Base-by-base conservation (phyloP, 805 yeast genomes). In the Lipomyces sp. region DNA sequence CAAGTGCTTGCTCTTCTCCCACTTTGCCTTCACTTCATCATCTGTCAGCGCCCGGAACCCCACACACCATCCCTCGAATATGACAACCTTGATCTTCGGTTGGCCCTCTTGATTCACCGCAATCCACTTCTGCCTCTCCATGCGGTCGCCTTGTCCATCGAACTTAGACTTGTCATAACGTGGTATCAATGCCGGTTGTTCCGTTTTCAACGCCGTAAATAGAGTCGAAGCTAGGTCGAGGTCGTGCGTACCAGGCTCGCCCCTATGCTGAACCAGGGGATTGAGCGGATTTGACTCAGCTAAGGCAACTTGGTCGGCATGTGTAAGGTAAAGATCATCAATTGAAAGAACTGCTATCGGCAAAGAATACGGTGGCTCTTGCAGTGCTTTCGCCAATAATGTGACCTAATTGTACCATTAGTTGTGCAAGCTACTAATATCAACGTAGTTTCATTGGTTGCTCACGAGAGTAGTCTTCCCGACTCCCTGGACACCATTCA, bases 221-320 rank as follows among this genome's bases (percentile, higher is more conserved):
- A 65, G 57, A 4, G 82, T 76, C 5, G 69, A 57, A 24, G 75
- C 75, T 32, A 89, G 73, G 0, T 70, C 71, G 18, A 90, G 73
- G 74, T 94, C 98, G 76, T 94, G 99, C 0, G 98, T 94, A 0
- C 98, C 98, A 0, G 98, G 98, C 15, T 90, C 81, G 0, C 98
- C 98, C 33, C 98, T 80, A 2, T 97, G 97, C 65, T 81, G 84
- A 18, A 91, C 73, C 57, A 94, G 78, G 45, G 77, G 75, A 74
- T 90, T 90, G 13, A 77, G 82, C 0, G 80, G 74, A 66, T 80
- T 77, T 13, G 66, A 62, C 4, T 68, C 50, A 1, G 84, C 82
- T 32, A 92, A 74, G 39, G 67, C 65, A 33, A 64, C 66, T 74
- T 92, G 97, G 24, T 87, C 88, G 6, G 74, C 77, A 74, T 86